phyloP scores from a whole-genome alignment of 371 early-diverging fungal species.

The Apophysomyces trapeziformis region DNA sequence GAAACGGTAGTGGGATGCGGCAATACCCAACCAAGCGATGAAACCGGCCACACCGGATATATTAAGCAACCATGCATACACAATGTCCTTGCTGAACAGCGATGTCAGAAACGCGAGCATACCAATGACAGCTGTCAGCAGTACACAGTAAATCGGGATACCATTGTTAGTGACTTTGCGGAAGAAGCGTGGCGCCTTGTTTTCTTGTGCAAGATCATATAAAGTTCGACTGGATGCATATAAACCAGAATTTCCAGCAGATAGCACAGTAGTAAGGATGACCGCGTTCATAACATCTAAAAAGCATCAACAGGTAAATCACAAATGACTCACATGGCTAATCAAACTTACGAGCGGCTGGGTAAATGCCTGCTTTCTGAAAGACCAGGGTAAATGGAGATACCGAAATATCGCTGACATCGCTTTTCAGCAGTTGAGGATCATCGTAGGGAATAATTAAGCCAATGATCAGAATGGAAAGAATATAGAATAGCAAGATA shows the following conservation, averaged over 20 bases:
- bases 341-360: conserved; percentile 31
- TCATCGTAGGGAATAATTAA: conserved; percentile 69
- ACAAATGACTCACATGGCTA: neutral
- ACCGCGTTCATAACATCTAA: conserved; percentile 51
- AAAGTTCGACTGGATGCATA: conserved; percentile 75
- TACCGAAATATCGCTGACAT: conserved; percentile 52
- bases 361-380: conserved; percentile 53
- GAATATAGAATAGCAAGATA: conserved; percentile 69
- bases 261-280: conserved; percentile 59
- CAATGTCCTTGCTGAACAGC: conserved; percentile 34
- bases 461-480: conserved; percentile 70
- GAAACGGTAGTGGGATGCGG: conserved; percentile 80
- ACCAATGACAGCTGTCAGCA: conserved; percentile 51
- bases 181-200: conserved; percentile 59
- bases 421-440: conserved; percentile 50
- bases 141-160: conserved; percentile 60
- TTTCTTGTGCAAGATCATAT: conserved; percentile 63
- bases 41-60: conserved; percentile 78
- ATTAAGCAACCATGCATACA: conserved; percentile 50
- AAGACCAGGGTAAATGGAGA: conserved; percentile 76
- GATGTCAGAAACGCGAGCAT: conserved; percentile 62
- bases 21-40: conserved; percentile 81
- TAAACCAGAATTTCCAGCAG: conserved; percentile 72
- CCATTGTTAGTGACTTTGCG: conserved; percentile 52
- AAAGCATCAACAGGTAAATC: neutral